phyloP scores from a whole-genome alignment of 1,284 basidiomycete genomes.

The Microbotryomycetes sp. region DNA sequence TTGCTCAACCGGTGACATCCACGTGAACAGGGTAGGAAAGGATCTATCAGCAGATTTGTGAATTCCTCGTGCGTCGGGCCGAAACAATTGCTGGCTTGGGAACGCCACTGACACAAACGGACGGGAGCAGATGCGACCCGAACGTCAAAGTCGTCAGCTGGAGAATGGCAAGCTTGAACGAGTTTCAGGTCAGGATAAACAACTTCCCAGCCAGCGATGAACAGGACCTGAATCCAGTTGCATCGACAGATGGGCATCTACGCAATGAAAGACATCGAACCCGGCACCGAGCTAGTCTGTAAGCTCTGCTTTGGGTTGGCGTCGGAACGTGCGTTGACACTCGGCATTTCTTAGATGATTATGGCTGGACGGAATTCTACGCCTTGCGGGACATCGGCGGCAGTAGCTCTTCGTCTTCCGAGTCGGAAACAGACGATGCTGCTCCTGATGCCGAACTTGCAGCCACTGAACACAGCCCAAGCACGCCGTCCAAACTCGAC shows the following conservation, averaged over 20 bases:
- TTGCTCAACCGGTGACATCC: background rate
- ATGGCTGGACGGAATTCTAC: conserved; percentile 36
- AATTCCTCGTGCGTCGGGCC: conserved; percentile 41
- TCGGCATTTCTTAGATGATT: conserved; percentile 41
- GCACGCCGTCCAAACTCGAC: conserved; percentile 13
- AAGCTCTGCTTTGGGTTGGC: background rate
- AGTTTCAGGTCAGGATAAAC: conserved; percentile 44
- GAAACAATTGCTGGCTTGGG: background rate
- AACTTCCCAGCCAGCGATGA: background rate
- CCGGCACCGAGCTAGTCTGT: conserved; percentile 45
- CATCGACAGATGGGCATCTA: conserved; percentile 38
- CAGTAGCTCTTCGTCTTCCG: no score
- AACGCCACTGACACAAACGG: no score
- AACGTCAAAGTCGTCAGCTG: conserved; percentile 32
- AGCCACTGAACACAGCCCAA: background rate
- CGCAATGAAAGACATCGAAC: conserved; percentile 44
- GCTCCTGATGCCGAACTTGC: background rate
- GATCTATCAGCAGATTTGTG: conserved; percentile 48
- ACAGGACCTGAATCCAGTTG: background rate
- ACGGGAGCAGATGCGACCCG: conserved; percentile 25
- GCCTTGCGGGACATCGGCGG: background rate
- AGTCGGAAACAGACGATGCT: background rate
- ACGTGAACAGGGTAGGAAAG: conserved; percentile 42
- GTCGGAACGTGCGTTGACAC: background rate
- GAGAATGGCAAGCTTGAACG: conserved; percentile 42